Evolutionary conservation across 257 asterid genomes (phyloP).

Genomic region (Penstemon newberryi): DNA sequence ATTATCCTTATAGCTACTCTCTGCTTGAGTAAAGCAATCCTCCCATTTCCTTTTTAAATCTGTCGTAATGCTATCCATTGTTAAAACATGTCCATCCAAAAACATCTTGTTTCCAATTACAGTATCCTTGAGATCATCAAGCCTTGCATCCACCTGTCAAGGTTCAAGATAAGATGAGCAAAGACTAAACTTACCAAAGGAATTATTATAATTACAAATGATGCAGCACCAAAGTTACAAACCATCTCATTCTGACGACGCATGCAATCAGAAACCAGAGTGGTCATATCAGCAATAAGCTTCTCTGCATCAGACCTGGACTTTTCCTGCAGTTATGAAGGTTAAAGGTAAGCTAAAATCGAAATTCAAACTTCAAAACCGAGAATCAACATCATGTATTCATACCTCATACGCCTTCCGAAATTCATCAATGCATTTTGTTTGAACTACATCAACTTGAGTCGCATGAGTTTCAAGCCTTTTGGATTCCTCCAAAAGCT

Average conservation of each 20-base stretch:
- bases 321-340: conserved; percentile 55
- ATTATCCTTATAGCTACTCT: conserved; percentile 52
- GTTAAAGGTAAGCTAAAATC: conserved; percentile 22
- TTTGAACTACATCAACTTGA: conserved; percentile 51
- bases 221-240: conserved; percentile 17
- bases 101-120: conserved; percentile 56
- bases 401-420: conserved; percentile 71
- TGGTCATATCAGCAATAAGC: conserved; percentile 74
- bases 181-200: background rate
- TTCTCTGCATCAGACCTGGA: conserved; percentile 65
- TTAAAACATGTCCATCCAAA: conserved; percentile 66
- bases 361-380: conserved; percentile 4
- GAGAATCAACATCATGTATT: background rate
- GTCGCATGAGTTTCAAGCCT: conserved; percentile 58
- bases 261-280: conserved; percentile 67
- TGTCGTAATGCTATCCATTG: conserved; percentile 62
- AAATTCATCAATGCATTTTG: conserved; percentile 60
- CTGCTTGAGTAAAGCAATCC: conserved; percentile 61
- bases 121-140: conserved; percentile 54
- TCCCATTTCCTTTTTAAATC: conserved; percentile 88
- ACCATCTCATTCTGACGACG: conserved; percentile 80
- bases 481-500: conserved; percentile 58
- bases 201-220: background rate
- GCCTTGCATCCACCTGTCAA: conserved; percentile 67
- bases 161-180: conserved; percentile 15